phyloP scores from a whole-genome alignment of 345 rosid genomes.

The Acer saccharum region DNA sequence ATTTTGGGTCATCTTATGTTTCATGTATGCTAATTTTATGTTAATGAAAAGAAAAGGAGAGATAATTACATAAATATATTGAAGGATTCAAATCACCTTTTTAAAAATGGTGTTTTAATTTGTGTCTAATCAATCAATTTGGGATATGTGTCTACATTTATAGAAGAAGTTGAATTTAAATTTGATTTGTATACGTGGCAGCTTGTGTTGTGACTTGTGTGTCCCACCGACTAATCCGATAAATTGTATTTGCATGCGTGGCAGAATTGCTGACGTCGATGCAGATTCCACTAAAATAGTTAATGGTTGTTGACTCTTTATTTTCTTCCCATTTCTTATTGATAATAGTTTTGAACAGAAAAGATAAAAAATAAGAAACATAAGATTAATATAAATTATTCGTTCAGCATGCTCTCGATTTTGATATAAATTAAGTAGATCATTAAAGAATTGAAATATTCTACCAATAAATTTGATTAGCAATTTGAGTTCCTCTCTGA shows the following conservation, averaged over 20 bases:
- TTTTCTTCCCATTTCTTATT: background rate
- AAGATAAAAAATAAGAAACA: no score
- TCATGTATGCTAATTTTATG: background rate
- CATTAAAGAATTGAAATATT: no score
- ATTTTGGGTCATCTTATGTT: background rate
- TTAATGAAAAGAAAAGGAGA: conserved; percentile 7
- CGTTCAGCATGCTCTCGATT: no score
- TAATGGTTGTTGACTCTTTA: conserved; percentile 6
- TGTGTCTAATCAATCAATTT: no score
- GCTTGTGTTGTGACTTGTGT: background rate
- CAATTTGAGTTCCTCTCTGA: background rate
- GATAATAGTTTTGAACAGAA: no score
- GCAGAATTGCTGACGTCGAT: conserved; percentile 14
- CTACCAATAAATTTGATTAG: background rate
- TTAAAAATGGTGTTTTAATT: no score
- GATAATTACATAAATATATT: no score
- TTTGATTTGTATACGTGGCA: background rate
- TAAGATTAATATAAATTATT: no score
- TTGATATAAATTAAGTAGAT: no score
- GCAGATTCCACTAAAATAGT: conserved; percentile 17
- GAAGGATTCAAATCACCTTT: no score
- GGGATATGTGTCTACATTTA: no score
- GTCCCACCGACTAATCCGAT: background rate
- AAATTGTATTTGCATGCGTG: background rate
- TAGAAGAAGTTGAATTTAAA: background rate